These are phyloP conservation scores for Yamadazyma epiphylla DNA, from an alignment of 1,139 yeast genomes.

Conservation along the genomic window DNA sequence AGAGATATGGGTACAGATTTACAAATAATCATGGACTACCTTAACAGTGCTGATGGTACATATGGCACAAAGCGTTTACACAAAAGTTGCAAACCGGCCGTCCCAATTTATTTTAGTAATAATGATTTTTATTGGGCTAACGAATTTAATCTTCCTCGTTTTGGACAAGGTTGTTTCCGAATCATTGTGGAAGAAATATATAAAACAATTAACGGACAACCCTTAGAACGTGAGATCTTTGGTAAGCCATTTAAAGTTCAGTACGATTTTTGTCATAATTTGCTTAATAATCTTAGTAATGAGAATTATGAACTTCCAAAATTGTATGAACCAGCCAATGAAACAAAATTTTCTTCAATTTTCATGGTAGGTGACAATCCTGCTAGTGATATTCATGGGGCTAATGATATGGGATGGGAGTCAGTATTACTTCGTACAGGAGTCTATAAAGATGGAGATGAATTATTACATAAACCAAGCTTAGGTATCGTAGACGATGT, in stretches of 20 bases:
- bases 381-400: conserved; percentile 87
- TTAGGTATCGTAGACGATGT: neutral
- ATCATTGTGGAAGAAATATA: conserved; percentile 63
- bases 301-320: conserved; percentile 25
- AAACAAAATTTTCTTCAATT: conserved; percentile 51
- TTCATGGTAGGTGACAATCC: conserved; percentile 98
- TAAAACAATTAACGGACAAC: conserved; percentile 42
- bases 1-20: conserved; percentile 85
- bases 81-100: conserved; percentile 43
- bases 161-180: conserved; percentile 91
- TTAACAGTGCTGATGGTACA: conserved; percentile 60
- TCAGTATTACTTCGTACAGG: conserved; percentile 83
- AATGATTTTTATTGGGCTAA: conserved; percentile 91
- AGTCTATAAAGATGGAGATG: conserved; percentile 72
- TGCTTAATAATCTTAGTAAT: conserved; percentile 51
- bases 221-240: conserved; percentile 55
- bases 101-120: conserved; percentile 83
- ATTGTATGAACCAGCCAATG: conserved; percentile 30
- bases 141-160: conserved; percentile 72
- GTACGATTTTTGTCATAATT: conserved; percentile 78
- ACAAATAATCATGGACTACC: conserved; percentile 71
- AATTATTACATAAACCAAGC: conserved; percentile 12
- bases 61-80: conserved; percentile 56
- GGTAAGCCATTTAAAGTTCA: conserved; percentile 86
- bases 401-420: conserved; percentile 83